A percentile compares a stretch with the other conserved stretches of the same genome.
Conservation (phyloP, 768 basidiomycete species). For the Mycena chlorophos region DNA sequence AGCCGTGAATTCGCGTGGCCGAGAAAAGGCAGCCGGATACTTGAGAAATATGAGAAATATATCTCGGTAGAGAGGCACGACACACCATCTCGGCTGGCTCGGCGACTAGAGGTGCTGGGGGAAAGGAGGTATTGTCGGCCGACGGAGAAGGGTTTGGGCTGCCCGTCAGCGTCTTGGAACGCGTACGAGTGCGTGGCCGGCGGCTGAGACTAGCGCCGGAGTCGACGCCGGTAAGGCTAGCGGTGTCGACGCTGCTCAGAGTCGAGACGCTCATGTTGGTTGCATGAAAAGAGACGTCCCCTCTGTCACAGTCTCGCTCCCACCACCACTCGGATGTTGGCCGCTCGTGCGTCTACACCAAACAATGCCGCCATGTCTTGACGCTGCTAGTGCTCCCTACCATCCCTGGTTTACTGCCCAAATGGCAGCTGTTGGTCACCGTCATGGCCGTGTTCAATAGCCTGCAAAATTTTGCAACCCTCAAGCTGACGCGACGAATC, state of each 20-base stretch:
- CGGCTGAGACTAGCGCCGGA: conserved; percentile 53
- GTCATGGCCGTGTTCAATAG: conserved; percentile 82
- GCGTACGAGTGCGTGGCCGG: conserved; percentile 52
- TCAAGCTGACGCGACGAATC: conserved; percentile 74
- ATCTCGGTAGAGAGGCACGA: conserved; percentile 26
- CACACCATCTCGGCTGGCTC: conserved; percentile 11
- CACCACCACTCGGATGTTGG: too few relatives aligned
- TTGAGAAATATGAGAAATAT: neutral
- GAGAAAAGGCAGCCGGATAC: conserved; percentile 47
- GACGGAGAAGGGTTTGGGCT: conserved; percentile 22
- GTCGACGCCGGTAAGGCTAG: conserved; percentile 54
- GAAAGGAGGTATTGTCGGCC: conserved; percentile 12
- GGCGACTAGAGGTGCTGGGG: conserved; percentile 2
- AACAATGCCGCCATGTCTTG: neutral
- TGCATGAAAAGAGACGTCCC: conserved; percentile 11
- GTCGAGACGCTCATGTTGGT: conserved; percentile 35
- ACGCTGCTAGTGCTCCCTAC: conserved; percentile 57
- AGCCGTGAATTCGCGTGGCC: conserved; percentile 35
- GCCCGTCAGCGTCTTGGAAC: conserved; percentile 56
- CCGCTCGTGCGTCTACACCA: too few relatives aligned
- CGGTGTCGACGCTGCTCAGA: too few relatives aligned
- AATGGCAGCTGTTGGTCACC: conserved; percentile 86
- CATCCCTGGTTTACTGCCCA: conserved; percentile 70
- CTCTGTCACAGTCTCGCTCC: neutral
- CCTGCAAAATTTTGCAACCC: conserved; percentile 76